phyloP scores from a whole-genome alignment of 257 asterid genomes.

The Jacaranda mimosifolia region DNA sequence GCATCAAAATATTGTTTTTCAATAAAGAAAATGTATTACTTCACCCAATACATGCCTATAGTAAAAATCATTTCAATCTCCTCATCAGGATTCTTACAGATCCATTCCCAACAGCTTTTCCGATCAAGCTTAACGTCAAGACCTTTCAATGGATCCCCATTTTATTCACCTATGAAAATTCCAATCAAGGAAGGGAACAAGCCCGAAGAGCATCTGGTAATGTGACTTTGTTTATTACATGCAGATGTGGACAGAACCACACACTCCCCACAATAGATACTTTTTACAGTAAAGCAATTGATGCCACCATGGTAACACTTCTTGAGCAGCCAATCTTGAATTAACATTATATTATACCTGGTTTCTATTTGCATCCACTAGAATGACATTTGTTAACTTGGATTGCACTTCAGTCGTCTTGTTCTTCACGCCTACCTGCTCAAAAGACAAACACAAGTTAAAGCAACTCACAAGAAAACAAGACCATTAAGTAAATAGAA shows the following conservation, averaged over 20 bases:
- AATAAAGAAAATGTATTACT: neutral
- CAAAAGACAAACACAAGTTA: slow-evolving; percentile 34
- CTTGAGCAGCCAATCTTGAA: slow-evolving; percentile 7
- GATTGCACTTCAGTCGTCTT: slow-evolving; percentile 87
- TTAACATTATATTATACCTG: slow-evolving; percentile 64
- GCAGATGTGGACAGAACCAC: neutral
- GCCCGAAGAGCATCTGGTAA: neutral
- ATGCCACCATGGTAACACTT: slow-evolving; percentile 6
- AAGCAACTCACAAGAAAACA: slow-evolving; percentile 26
- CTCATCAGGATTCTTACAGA: neutral
- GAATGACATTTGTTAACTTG: slow-evolving; percentile 73
- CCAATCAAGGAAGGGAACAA: neutral
- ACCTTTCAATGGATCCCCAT: neutral
- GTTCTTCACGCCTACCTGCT: slow-evolving; percentile 94
- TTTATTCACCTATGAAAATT: neutral
- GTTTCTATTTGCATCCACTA: slow-evolving; percentile 89
- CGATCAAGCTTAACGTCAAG: neutral
- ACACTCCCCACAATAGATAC: neutral
- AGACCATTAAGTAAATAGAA: slow-evolving; percentile 12
- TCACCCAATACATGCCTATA: neutral
- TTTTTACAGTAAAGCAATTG: neutral
- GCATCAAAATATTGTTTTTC: neutral
- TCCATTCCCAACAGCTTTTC: neutral
- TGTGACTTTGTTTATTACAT: neutral
- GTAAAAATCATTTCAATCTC: neutral